Evolutionary conservation across 2,329 filamentous ascomycete species (phyloP).

Genomic region (Elsinoe arachidis): DNA sequence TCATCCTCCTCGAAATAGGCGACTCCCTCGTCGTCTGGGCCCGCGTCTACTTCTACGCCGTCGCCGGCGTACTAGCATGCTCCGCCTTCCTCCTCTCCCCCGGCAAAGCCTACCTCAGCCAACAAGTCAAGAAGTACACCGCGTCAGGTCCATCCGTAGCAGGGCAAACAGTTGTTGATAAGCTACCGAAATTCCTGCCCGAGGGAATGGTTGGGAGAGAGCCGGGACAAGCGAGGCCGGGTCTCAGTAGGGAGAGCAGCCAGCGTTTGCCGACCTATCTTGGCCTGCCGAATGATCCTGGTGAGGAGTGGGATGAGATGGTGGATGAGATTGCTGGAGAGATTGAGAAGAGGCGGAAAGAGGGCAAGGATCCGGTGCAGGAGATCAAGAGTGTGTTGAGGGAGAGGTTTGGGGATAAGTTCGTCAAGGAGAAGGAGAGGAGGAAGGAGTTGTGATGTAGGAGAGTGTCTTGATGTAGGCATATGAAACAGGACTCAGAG

Average conservation of each 20-base stretch:
- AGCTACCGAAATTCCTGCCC: slow-evolving; percentile 21
- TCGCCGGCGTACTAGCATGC: slow-evolving; percentile 56
- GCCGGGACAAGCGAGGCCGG: background rate
- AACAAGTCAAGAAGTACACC: slow-evolving; percentile 27
- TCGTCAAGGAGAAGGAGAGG: slow-evolving; percentile 5
- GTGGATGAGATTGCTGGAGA: slow-evolving; percentile 66
- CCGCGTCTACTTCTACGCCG: slow-evolving; percentile 79
- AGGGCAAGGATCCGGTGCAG: slow-evolving; percentile 36
- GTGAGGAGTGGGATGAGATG: slow-evolving; percentile 67
- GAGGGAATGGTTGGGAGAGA: slow-evolving; percentile 35
- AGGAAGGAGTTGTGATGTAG: slow-evolving; percentile 7
- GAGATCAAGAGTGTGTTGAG: slow-evolving; percentile 47
- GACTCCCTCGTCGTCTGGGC: slow-evolving; percentile 69
- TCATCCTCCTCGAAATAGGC: slow-evolving; percentile 68
- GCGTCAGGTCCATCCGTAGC: slow-evolving; percentile 11
- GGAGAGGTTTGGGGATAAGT: slow-evolving; percentile 30
- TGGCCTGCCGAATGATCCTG: slow-evolving; percentile 70
- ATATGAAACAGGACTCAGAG: background rate
- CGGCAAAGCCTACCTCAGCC: slow-evolving; percentile 48
- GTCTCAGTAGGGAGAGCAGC: background rate
- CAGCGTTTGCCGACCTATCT: slow-evolving; percentile 47
- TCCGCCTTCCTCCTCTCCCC: slow-evolving; percentile 74
- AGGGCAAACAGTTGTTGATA: background rate
- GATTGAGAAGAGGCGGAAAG: slow-evolving; percentile 51
- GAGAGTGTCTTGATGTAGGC: background rate